Percentiles rank a stretch among this genome's conserved stretches.
phyloP scores from a whole-genome alignment of 2,329 filamentous ascomycete species.

The Neodidymelliopsis sp. region DNA sequence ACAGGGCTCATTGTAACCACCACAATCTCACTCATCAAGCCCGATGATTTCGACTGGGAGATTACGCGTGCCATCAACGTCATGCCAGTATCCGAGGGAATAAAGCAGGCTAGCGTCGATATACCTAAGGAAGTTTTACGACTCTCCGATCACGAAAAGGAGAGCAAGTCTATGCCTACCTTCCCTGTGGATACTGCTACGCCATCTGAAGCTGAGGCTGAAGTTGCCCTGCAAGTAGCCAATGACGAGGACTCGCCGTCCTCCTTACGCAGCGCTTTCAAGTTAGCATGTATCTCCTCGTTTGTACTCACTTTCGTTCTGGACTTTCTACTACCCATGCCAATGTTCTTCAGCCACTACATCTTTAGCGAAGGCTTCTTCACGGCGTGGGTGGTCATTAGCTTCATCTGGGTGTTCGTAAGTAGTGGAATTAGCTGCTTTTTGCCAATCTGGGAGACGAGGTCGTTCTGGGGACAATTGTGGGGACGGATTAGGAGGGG shows the following conservation, averaged over 20 bases:
- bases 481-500: constrained; percentile 1
- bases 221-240: not conserved
- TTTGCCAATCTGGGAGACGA: constrained; percentile 54
- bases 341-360: constrained; percentile 53
- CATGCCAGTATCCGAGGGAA: constrained; percentile 22
- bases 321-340: constrained; percentile 52
- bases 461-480: constrained; percentile 16
- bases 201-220: not conserved
- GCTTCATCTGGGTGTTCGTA: constrained; percentile 54
- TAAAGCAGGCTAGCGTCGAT: constrained; percentile 7
- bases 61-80: constrained; percentile 50
- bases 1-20: constrained; percentile 45
- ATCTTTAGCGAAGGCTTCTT: constrained; percentile 53
- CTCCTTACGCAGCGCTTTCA: constrained; percentile 45
- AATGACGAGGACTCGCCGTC: constrained; percentile 41
- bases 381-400: constrained; percentile 52
- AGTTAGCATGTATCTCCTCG: constrained; percentile 47
- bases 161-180: not conserved
- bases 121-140: constrained; percentile 14
- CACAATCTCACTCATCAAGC: constrained; percentile 46
- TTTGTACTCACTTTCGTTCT: constrained; percentile 51
- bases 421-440: constrained; percentile 51
- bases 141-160: constrained; percentile 9
- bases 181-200: not conserved
- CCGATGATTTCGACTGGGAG: constrained; percentile 51